phyloP scores from a whole-genome alignment of 2,329 filamentous ascomycete species.

The Neonectria magnoliae region DNA sequence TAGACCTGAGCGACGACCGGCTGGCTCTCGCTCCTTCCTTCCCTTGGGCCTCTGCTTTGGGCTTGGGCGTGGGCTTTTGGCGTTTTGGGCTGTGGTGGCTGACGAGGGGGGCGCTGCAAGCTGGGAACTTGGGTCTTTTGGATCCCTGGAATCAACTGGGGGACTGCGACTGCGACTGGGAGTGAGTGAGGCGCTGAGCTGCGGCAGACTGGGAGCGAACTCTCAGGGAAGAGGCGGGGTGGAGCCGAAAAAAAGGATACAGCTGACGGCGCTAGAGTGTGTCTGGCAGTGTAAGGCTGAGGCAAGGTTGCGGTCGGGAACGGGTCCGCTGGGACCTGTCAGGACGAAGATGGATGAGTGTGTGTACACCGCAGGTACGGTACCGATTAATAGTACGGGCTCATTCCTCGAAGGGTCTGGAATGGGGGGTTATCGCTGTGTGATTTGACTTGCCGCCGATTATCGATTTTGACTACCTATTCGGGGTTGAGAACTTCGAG shows the following conservation, averaged over 20 bases:
- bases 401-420: background rate
- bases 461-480: background rate
- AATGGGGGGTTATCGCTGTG: background rate
- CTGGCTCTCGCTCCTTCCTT: background rate
- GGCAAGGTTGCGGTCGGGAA: constrained; percentile 26
- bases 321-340: constrained; percentile 4
- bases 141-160: constrained; percentile 7
- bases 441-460: background rate
- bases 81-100: constrained; percentile 36
- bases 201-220: constrained; percentile 2
- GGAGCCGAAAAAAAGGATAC: constrained; percentile 18
- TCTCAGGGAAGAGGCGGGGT: constrained; percentile 23
- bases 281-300: constrained; percentile 41
- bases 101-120: constrained; percentile 28
- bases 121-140: constrained; percentile 13
- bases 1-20: background rate
- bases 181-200: constrained; percentile 14
- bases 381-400: background rate
- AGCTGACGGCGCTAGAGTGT: constrained; percentile 39
- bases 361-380: background rate
- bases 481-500: background rate
- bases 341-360: constrained; percentile 8
- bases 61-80: constrained; percentile 8
- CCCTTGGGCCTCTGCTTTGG: constrained; percentile 6
- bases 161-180: background rate